phyloP scores from a whole-genome alignment of 768 basidiomycete genomes.

The Scleroderma citrinum region DNA sequence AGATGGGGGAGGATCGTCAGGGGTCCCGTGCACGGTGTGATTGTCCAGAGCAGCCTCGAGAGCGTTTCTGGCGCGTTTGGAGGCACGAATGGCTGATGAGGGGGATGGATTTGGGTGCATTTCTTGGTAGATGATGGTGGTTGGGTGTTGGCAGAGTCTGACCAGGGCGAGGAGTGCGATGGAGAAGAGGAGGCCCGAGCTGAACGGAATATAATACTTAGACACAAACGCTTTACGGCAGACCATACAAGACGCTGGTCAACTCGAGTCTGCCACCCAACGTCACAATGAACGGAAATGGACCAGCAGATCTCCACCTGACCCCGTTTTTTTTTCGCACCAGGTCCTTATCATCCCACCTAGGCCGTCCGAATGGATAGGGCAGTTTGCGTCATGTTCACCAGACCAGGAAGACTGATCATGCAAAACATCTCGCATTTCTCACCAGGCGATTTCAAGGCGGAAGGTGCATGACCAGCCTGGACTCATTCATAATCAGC shows the following conservation, averaged over 20 bases:
- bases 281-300: background rate
- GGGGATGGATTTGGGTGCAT: slow-evolving; percentile 7
- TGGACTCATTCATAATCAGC: background rate
- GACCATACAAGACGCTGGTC: background rate
- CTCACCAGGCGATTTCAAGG: too few relatives aligned
- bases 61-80: slow-evolving; percentile 44
- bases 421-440: too few relatives aligned
- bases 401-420: too few relatives aligned
- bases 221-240: slow-evolving; percentile 7
- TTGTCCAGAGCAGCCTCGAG: slow-evolving; percentile 17
- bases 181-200: slow-evolving; percentile 13
- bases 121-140: slow-evolving; percentile 3
- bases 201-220: slow-evolving; percentile 12
- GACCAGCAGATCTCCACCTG: background rate
- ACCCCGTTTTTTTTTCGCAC: background rate
- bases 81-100: slow-evolving; percentile 27
- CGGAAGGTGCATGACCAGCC: too few relatives aligned
- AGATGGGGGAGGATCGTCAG: slow-evolving; percentile 8
- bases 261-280: background rate
- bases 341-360: background rate
- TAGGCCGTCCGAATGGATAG: background rate
- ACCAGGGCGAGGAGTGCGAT: slow-evolving; percentile 21
- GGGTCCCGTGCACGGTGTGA: slow-evolving; percentile 4
- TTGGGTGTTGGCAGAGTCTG: slow-evolving; percentile 1
- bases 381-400: background rate